Base-by-base conservation (phyloP, 176 grass and related monocot species). In the Pharus latifolius region DNA sequence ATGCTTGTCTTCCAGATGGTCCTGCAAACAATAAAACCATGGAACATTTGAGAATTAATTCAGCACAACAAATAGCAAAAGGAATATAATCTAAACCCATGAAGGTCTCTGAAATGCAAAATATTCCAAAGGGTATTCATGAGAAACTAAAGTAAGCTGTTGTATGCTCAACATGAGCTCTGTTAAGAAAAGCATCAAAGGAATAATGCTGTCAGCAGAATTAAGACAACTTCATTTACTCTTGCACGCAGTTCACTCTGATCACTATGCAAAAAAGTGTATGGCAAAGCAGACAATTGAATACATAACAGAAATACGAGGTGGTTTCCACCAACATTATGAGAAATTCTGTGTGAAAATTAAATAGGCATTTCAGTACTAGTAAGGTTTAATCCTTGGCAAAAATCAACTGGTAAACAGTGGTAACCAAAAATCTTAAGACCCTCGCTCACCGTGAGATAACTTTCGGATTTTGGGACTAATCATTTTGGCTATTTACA, bases 1-100 rank as follows among this genome's bases (percentile, higher is more conserved):
- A 78, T 97, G 60, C 43, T 92, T 97, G 59, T 97, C 89, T 61
- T 97, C 83, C n/a, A 92, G 57, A 80, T 92, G 85, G 80, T 90
- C 79, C 82, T 89, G 46, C 22, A 60, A 69, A 70, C 12, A 87
- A 68, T 40, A 40, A 66, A 44, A 65, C 59, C 15, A 12, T n/a
- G 6, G 20, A 67, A 55, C 0, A 15, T 19, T 55, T 3, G 60
- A 28, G 7, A 30, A 20, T 19, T 60, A 42, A 2, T 30, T 37
- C 19, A 65, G 29, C 6, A 43, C 6, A 52, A 32, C 0, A 23
- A 49, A 17, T 13, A 13, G 0, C 3, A 55, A 30, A 17, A 66
- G 20, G 18, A 63, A 38, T 7, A 56, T 0, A 70, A 48, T 27
- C 1, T 40, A 30, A 27, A 57, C n/a, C 38, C 23, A 54, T n/a